Percentiles rank a stretch among this genome's conserved stretches.
Conservation (phyloP, 2,329 filamentous ascomycete species). For the Fusarium sp. region DNA sequence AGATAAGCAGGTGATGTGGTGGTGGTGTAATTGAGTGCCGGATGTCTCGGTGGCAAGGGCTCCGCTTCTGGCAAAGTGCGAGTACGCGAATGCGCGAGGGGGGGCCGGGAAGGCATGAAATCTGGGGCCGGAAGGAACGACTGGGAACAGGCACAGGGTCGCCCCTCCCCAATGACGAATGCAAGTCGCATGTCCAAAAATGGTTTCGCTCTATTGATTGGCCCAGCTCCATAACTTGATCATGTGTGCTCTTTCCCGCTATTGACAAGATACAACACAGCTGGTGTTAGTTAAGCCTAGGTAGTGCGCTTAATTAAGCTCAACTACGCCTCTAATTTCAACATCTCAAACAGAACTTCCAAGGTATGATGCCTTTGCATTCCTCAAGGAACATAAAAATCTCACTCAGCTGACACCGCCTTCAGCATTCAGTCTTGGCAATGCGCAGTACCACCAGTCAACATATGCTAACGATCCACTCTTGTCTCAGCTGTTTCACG, state of each 20-base stretch:
- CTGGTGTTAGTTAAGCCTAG: no score
- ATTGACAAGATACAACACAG: no score
- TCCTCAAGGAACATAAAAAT: no score
- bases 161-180: slow-evolving; percentile 22
- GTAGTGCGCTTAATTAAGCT: no score
- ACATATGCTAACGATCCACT: slow-evolving; percentile 15
- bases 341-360: no score
- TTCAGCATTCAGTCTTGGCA: no score
- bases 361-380: no score
- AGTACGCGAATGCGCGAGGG: slow-evolving; percentile 19
- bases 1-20: slow-evolving; percentile 3
- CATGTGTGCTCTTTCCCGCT: slow-evolving; percentile 23
- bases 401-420: no score
- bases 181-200: background rate
- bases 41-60: slow-evolving; percentile 43
- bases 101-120: slow-evolving; percentile 25
- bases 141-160: background rate
- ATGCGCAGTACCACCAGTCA: background rate
- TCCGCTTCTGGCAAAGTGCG: slow-evolving; percentile 35
- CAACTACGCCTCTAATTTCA: no score
- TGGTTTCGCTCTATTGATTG: slow-evolving; percentile 21
- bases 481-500: slow-evolving; percentile 16
- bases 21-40: slow-evolving; percentile 28
- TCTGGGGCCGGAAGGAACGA: background rate
- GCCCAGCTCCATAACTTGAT: slow-evolving; percentile 1